phyloP scores from a whole-genome alignment of 2,329 filamentous ascomycete species.

The Chrysosporium queenslandicum region DNA sequence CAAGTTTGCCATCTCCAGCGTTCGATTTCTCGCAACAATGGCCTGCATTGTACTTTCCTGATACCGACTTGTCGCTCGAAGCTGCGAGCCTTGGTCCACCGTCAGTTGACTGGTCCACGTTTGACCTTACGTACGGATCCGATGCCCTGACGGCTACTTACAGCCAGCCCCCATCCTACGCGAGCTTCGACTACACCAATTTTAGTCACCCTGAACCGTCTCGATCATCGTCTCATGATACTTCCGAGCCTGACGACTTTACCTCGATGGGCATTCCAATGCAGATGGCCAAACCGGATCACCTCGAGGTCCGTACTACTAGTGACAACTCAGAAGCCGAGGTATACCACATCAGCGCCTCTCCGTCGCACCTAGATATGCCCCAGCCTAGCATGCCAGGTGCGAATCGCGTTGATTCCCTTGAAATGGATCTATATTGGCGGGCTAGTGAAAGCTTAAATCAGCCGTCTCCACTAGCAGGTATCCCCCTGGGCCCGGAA shows the following conservation, averaged over 20 bases:
- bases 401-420: constrained; percentile 1
- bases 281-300: constrained; percentile 4
- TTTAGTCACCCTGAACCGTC: constrained; percentile 32
- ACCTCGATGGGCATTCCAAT: constrained; percentile 22
- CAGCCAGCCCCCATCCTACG: constrained; percentile 39
- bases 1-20: constrained; percentile 27
- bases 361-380: constrained; percentile 10
- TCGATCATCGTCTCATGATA: constrained; percentile 41
- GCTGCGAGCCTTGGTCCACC: constrained; percentile 33
- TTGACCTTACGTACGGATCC: constrained; percentile 33
- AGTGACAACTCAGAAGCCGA: constrained; percentile 34
- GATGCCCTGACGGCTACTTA: constrained; percentile 31
- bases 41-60: constrained; percentile 35
- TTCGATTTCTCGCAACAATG: constrained; percentile 31
- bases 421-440: constrained; percentile 12
- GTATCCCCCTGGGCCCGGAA: constrained; percentile 10
- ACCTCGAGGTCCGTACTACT: constrained; percentile 30
- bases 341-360: constrained; percentile 24
- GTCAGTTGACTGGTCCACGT: constrained; percentile 41
- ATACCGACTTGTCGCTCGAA: constrained; percentile 33
- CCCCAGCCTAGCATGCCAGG: constrained; percentile 6
- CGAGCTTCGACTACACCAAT: constrained; percentile 38
- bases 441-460: constrained; percentile 4
- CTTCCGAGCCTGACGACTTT: constrained; percentile 41
- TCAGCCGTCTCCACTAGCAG: constrained; percentile 3